Evolutionary conservation across 2,329 filamentous ascomycete species (phyloP).

Genomic region (Fulvia fulva): DNA sequence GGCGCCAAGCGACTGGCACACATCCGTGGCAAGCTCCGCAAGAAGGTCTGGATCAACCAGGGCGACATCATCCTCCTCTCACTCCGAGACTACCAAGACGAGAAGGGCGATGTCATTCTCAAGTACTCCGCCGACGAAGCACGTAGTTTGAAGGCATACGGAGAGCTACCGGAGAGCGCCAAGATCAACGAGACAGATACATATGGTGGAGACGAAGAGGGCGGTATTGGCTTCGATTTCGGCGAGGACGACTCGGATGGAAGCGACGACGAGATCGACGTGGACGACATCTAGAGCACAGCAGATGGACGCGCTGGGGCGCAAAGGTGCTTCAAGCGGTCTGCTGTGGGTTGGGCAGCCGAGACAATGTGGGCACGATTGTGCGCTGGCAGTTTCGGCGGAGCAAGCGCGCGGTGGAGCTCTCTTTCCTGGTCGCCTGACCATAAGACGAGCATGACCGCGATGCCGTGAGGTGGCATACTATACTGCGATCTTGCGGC

Average conservation of each 20-base stretch:
- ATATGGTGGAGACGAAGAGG: constrained; percentile 83
- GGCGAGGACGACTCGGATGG: constrained; percentile 73
- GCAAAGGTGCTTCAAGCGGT: background rate
- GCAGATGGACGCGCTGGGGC: background rate
- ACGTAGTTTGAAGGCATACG: constrained; percentile 90
- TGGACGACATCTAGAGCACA: constrained; percentile 75
- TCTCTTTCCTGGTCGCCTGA: background rate
- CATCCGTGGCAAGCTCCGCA: constrained; percentile 92
- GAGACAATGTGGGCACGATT: background rate
- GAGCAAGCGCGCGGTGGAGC: constrained; percentile 1
- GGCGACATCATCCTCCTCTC: constrained; percentile 88
- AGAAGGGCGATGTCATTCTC: constrained; percentile 88
- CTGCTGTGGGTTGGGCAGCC: background rate
- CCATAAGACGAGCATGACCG: background rate
- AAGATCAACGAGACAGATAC: constrained; percentile 99
- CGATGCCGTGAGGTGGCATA: background rate
- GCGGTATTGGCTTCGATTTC: constrained; percentile 97
- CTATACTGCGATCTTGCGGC: background rate
- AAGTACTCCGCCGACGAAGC: constrained; percentile 97
- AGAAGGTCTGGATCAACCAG: constrained; percentile 99
- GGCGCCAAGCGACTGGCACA: constrained; percentile 80
- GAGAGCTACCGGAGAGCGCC: constrained; percentile 91
- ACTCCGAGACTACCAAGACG: constrained; percentile 87
- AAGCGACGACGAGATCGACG: constrained; percentile 76
- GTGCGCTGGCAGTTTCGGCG: background rate